Evolutionary conservation across 371 early-diverging fungal genomes (phyloP), one percentile per base, ranked within the genome.

Genomic region (Apophysomyces trapeziformis): DNA sequence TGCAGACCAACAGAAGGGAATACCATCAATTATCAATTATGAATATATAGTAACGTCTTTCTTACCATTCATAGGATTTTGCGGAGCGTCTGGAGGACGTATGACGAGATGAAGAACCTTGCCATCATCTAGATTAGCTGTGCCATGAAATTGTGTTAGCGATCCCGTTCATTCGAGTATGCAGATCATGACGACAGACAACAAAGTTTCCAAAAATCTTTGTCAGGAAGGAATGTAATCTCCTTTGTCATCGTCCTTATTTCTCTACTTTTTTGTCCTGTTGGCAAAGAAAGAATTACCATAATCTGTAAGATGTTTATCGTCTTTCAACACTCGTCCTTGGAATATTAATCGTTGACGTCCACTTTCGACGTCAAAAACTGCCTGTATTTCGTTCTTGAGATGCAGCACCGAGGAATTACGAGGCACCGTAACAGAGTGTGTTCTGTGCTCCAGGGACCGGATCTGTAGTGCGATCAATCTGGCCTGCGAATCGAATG

Each of bases 61-160:
- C 38, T 67, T 82, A 87, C 87, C 86, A 73, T 85, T 85, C 13
- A 68, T 45, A 35, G 74, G 82, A 65, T 84, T 87, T 13, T 70
- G 69, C 18, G 85, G 87, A 11, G 80, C 84, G 70, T 83, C 85
- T 2, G 69, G 66, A 32, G 87, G 86, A 41, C 87, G 71, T 21
- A 86, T 78, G n/a, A 87, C 87, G 43, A 87, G 77, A 67, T 87
- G 87, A 50, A 87, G 70, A 12, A 86, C 85, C 60, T 86, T 84
- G 39, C 87, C 87, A 63, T 85, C 78, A 60, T 85, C 82, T 43
- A 87, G 75, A 61, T 85, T 85, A 59, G 79, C 78, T 76, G 68
- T 26, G 60, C 21, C 16, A 21, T 4, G 21, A 50, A 50, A 9
- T 26, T 18, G 54, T 26, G 21, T 50, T 50, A 26, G 37, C 38